phyloP scores from a whole-genome alignment of 2,329 filamentous ascomycete species.

The Juglanconis oblonga region DNA sequence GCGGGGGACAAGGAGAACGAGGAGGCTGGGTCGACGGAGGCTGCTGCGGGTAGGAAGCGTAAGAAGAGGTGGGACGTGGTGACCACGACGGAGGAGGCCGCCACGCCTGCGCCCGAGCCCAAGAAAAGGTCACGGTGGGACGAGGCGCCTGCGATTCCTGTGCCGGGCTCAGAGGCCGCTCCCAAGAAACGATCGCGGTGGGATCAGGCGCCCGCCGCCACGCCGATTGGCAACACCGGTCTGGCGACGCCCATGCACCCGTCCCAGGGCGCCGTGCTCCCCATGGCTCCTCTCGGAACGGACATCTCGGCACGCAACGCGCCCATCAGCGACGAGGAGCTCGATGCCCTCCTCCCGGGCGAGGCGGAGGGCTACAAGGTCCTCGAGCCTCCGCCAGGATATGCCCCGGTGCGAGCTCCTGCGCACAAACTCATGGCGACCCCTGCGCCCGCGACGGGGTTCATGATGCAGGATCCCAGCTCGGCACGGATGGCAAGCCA shows the following conservation, averaged over 20 bases:
- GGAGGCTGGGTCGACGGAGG: conserved; percentile 66
- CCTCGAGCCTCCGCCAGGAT: conserved; percentile 85
- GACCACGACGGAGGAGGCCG: conserved; percentile 44
- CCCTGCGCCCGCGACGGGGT: conserved; percentile 74
- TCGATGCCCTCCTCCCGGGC: conserved; percentile 84
- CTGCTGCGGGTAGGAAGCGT: conserved; percentile 67
- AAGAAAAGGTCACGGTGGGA: conserved; percentile 90
- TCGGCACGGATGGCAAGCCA: conserved; percentile 80
- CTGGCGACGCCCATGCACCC: conserved; percentile 76
- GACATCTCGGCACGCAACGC: conserved; percentile 79
- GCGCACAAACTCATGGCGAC: conserved; percentile 73
- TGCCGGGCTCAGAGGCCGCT: conserved; percentile 51
- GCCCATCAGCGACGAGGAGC: conserved; percentile 86
- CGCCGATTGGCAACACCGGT: conserved; percentile 70
- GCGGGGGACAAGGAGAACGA: conserved; percentile 69
- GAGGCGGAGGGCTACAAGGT: conserved; percentile 91
- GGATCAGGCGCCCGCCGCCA: conserved; percentile 85
- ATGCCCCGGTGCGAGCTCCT: conserved; percentile 76
- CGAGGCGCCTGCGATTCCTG: conserved; percentile 62
- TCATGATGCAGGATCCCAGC: conserved; percentile 97
- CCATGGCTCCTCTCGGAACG: conserved; percentile 67
- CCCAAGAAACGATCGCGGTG: conserved; percentile 80
- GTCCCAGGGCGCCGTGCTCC: conserved; percentile 54
- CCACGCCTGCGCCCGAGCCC: conserved; percentile 44
- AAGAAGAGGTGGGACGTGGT: conserved; percentile 94